Percentiles rank a stretch among this genome's conserved stretches.
Conservation (phyloP, 1,284 basidiomycete species). For the Ustilago esculenta region DNA sequence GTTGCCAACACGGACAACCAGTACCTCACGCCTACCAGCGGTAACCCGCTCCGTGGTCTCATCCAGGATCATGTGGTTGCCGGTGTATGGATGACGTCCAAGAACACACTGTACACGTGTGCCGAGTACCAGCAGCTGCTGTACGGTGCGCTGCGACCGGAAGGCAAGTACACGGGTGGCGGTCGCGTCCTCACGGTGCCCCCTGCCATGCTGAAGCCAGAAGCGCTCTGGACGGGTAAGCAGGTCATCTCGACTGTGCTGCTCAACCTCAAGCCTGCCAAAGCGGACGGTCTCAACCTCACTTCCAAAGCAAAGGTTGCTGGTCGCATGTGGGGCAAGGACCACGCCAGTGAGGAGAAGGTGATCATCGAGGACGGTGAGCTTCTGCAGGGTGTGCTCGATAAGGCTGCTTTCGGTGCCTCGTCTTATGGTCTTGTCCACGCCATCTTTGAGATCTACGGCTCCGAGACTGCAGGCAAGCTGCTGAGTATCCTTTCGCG, state of each 20-base stretch:
- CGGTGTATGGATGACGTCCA: conserved; percentile 98
- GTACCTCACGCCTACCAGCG: conserved; percentile 97
- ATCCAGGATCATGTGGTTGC: conserved; percentile 99
- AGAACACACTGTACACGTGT: conserved; percentile 91
- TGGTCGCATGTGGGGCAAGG: conserved; percentile 77
- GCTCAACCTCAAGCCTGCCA: conserved; percentile 83
- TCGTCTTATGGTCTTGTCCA: conserved; percentile 96
- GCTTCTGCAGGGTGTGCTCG: conserved; percentile 88
- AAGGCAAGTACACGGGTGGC: conserved; percentile 77
- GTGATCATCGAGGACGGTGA: conserved; percentile 93
- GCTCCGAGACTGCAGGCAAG: conserved; percentile 85
- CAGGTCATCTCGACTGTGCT: conserved; percentile 79
- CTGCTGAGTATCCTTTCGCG: conserved; percentile 92
- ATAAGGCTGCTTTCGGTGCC: conserved; percentile 98
- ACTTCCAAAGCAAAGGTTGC: conserved; percentile 85
- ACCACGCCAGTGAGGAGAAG: conserved; percentile 77
- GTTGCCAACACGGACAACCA: conserved; percentile 99
- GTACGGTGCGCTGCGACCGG: conserved; percentile 92
- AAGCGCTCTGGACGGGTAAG: conserved; percentile 95
- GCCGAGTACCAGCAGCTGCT: conserved; percentile 97
- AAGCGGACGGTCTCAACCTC: conserved; percentile 85
- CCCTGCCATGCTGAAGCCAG: conserved; percentile 90
- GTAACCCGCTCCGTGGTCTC: conserved; percentile 94
- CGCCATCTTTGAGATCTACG: conserved; percentile 98
- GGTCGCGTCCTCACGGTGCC: conserved; percentile 83